Conservation (phyloP, 371 early-diverging fungal species). For the Aphelidium insulamus region DNA sequence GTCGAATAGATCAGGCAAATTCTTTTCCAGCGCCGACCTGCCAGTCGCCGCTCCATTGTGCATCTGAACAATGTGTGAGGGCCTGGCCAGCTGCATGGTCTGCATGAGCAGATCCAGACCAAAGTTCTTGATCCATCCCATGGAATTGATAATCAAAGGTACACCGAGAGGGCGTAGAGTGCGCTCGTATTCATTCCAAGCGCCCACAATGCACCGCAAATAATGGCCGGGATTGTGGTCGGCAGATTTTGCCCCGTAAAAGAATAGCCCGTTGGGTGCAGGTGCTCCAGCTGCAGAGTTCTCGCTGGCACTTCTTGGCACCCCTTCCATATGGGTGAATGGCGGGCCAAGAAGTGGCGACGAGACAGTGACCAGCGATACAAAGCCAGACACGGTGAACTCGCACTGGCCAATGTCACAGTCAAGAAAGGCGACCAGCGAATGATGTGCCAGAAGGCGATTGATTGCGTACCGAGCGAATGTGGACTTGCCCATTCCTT, state of each 20-base stretch:
- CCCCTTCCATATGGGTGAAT: slow-evolving; percentile 16
- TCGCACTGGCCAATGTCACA: slow-evolving; percentile 35
- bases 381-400: slow-evolving; percentile 20
- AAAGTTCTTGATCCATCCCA: slow-evolving; percentile 32
- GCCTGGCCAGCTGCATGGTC: no score
- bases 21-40: no score
- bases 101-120: slow-evolving; percentile 12
- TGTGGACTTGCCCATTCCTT: slow-evolving; percentile 32
- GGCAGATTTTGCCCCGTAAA: background rate
- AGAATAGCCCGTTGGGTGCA: slow-evolving; percentile 3
- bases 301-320: slow-evolving; percentile 10
- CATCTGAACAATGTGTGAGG: no score
- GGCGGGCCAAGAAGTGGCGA: slow-evolving; percentile 24
- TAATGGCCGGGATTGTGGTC: background rate
- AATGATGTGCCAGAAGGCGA: slow-evolving; percentile 14
- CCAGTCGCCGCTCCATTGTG: no score
- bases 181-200: background rate
- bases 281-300: slow-evolving; percentile 8
- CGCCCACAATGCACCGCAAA: background rate
- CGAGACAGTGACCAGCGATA: slow-evolving; percentile 16
- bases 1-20: no score
- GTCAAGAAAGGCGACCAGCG: slow-evolving; percentile 24
- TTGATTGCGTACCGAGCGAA: slow-evolving; percentile 19
- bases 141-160: slow-evolving; percentile 32
- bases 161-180: background rate